Conservation (phyloP, 1,284 basidiomycete genomes). For the Meira nashicola region DNA sequence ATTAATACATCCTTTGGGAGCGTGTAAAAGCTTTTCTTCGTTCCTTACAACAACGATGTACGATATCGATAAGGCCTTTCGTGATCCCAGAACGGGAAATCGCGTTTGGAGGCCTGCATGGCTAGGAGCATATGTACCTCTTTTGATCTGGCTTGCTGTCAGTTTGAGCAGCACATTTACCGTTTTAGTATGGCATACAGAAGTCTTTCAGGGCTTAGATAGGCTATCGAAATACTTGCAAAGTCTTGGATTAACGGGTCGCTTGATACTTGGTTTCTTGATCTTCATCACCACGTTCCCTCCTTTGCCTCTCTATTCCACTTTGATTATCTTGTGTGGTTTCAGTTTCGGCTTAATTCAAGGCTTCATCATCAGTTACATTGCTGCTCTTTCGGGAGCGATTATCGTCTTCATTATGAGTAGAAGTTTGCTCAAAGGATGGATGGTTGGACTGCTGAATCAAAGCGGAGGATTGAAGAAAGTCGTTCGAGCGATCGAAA, state of each 20-base stretch:
- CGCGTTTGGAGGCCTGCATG: constrained; percentile 45
- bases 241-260: constrained; percentile 33
- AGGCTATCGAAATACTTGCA: constrained; percentile 37
- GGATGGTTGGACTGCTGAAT: constrained; percentile 68
- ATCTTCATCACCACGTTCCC: constrained; percentile 56
- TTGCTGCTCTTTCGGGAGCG: constrained; percentile 74
- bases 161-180: constrained; percentile 44
- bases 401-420: constrained; percentile 72
- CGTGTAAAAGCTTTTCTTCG: constrained; percentile 18
- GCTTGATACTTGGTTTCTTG: constrained; percentile 39
- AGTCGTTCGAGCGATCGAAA: constrained; percentile 79
- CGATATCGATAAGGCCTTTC: constrained; percentile 42
- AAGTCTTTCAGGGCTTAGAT: constrained; percentile 47
- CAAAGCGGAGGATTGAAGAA: constrained; percentile 54
- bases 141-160: constrained; percentile 53
- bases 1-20: constrained; percentile 7
- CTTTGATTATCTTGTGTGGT: constrained; percentile 76
- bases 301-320: constrained; percentile 78
- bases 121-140: constrained; percentile 51
- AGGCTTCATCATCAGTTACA: constrained; percentile 75
- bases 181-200: constrained; percentile 50
- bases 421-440: constrained; percentile 65
- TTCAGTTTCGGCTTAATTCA: constrained; percentile 77
- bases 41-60: constrained; percentile 21
- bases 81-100: constrained; percentile 40